Evolutionary conservation across 129 eudicot genomes (phyloP).

Genomic region (Daucus carota): DNA sequence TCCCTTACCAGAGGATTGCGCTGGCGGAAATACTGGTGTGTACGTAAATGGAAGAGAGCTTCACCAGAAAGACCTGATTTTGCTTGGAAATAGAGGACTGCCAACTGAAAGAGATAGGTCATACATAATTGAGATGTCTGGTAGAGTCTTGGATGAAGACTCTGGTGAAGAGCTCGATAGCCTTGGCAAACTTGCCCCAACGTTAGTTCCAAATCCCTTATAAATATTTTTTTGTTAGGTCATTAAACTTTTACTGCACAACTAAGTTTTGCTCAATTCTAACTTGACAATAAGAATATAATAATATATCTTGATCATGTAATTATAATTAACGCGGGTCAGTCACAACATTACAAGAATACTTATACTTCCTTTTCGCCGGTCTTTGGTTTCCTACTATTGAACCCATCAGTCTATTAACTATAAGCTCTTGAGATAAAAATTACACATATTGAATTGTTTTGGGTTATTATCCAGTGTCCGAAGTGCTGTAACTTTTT

Average conservation of each 20-base stretch:
- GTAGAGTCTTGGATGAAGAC: conserved; percentile 80
- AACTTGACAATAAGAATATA: not conserved
- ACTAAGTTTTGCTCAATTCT: not conserved
- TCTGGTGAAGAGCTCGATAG: conserved; percentile 83
- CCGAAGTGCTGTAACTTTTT: not conserved
- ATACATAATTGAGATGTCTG: conserved; percentile 81
- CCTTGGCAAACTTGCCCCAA: conserved; percentile 97
- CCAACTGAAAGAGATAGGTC: conserved; percentile 62
- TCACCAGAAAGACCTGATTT: conserved; percentile 64
- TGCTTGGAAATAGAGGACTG: conserved; percentile 79
- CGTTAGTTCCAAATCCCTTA: conserved; percentile 42
- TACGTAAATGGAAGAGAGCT: conserved; percentile 97
- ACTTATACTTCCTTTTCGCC: not conserved
- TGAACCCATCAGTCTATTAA: not conserved
- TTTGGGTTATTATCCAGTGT: not conserved
- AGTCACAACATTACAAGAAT: not conserved
- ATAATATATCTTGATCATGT: not conserved
- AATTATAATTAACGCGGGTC: not conserved
- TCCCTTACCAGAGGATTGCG: conserved; percentile 74
- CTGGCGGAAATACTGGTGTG: conserved; percentile 78
- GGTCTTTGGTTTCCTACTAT: not conserved
- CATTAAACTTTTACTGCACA: not conserved
- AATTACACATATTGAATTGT: not conserved
- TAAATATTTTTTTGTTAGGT: not conserved
- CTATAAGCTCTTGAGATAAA: not conserved